These are phyloP conservation scores for Huntiella decipiens DNA, from an alignment of 2,329 filamentous ascomycete genomes.

Conservation along the genomic window DNA sequence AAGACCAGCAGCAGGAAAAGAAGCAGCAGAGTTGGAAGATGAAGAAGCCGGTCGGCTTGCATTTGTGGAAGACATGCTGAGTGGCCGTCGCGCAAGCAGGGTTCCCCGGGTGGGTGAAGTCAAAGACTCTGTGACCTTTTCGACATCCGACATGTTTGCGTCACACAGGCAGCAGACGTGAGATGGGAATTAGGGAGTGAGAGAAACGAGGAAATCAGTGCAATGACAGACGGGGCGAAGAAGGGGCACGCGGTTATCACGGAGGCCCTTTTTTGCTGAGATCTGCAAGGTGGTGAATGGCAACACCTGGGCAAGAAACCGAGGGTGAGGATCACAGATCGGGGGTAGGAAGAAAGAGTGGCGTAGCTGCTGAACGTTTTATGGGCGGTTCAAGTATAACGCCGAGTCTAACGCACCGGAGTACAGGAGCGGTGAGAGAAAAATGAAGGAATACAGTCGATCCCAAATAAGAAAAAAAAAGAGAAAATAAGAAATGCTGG, in stretches of 20 bases:
- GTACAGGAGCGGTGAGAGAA: constrained; percentile 3
- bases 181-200: not conserved
- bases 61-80: constrained; percentile 7
- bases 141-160: constrained; percentile 9
- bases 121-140: constrained; percentile 3
- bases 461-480: no score
- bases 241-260: not conserved
- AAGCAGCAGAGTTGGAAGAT: constrained; percentile 5
- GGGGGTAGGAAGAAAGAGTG: not conserved
- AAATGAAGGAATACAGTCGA: not conserved
- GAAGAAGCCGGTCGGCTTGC: constrained; percentile 9
- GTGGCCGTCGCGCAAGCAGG: constrained; percentile 2
- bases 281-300: not conserved
- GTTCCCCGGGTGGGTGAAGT: constrained; percentile 3
- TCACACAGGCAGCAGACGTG: constrained; percentile 3
- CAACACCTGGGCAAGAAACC: not conserved
- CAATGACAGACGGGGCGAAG: not conserved
- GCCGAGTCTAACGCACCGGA: not conserved
- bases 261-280: not conserved
- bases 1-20: not conserved
- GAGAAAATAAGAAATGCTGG: no score
- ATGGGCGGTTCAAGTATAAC: constrained; percentile 1
- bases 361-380: not conserved
- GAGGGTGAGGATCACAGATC: not conserved
- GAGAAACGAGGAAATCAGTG: constrained; percentile 1